Percentiles rank a stretch among this genome's conserved stretches.
phyloP scores from a whole-genome alignment of 2,329 filamentous ascomycete species.

The Colletotrichum sp. region DNA sequence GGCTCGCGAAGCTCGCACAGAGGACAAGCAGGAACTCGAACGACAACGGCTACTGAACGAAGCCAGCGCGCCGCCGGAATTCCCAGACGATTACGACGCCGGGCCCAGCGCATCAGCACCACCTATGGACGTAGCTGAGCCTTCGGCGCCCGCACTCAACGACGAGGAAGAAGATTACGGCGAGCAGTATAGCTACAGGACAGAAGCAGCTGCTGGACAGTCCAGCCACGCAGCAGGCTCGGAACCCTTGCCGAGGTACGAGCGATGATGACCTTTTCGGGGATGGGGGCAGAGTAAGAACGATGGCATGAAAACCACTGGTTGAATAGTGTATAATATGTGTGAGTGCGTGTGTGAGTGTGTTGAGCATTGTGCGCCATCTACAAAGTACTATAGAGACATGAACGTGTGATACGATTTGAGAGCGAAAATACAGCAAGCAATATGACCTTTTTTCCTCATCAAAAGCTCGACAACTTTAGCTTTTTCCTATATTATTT shows the following conservation, averaged over 20 bases:
- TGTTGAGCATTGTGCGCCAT: conserved; percentile 18
- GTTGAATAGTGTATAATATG: conserved; percentile 20
- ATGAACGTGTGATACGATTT: conserved; percentile 6
- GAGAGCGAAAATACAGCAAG: conserved; percentile 16
- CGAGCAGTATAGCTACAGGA: conserved; percentile 27
- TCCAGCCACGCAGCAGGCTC: conserved; percentile 6
- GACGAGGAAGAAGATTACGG: conserved; percentile 61
- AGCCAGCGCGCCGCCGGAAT: conserved; percentile 66
- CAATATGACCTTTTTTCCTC: neutral
- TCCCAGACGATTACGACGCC: conserved; percentile 57
- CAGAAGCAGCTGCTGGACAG: conserved; percentile 5
- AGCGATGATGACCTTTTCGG: conserved; percentile 33
- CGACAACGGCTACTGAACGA: conserved; percentile 66
- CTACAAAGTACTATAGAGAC: conserved; percentile 16
- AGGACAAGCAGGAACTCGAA: conserved; percentile 85
- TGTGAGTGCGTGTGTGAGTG: neutral
- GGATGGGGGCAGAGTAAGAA: neutral
- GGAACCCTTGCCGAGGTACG: conserved; percentile 40
- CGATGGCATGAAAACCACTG: neutral
- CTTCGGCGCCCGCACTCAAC: conserved; percentile 63
- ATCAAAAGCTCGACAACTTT: neutral
- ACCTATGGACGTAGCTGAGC: conserved; percentile 35
- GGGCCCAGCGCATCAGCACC: conserved; percentile 35
- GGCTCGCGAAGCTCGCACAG: conserved; percentile 42
- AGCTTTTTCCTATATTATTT: neutral